Evolutionary conservation across 2,329 filamentous ascomycete species (phyloP).

Genomic region (Fusarium humuli): DNA sequence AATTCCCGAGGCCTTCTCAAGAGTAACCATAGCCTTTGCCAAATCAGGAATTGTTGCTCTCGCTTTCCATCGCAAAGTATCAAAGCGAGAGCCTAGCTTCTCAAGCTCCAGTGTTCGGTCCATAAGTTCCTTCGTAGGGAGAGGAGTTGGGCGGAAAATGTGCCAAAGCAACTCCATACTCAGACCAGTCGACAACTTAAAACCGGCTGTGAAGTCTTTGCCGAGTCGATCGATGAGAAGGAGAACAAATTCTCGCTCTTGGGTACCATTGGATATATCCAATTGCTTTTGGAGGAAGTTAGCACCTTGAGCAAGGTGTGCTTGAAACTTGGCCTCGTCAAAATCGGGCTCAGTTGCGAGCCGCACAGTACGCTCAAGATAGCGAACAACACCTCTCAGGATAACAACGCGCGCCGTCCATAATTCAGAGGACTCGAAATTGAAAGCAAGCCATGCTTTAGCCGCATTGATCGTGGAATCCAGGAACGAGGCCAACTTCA

Average conservation of each 20-base stretch:
- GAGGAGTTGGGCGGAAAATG: constrained; percentile 72
- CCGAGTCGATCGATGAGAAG: constrained; percentile 58
- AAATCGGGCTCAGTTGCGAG: constrained; percentile 61
- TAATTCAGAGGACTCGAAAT: constrained; percentile 41
- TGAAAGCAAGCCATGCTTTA: constrained; percentile 57
- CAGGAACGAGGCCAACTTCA: constrained; percentile 65
- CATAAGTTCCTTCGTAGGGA: constrained; percentile 60
- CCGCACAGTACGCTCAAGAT: constrained; percentile 65
- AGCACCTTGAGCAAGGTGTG: constrained; percentile 66
- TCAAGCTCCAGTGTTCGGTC: constrained; percentile 64
- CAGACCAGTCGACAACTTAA: constrained; percentile 78
- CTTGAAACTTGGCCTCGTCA: constrained; percentile 73
- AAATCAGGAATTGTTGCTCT: constrained; percentile 64
- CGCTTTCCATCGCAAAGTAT: constrained; percentile 69
- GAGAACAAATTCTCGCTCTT: constrained; percentile 53
- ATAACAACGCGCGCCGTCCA: constrained; percentile 52
- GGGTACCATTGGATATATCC: constrained; percentile 38
- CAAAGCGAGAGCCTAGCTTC: constrained; percentile 68
- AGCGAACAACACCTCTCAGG: constrained; percentile 59
- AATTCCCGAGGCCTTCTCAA: constrained; percentile 68
- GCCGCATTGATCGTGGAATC: constrained; percentile 56
- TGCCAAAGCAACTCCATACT: constrained; percentile 86
- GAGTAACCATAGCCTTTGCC: constrained; percentile 63
- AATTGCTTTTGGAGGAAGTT: constrained; percentile 55
- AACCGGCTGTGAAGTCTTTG: constrained; percentile 73